Evolutionary conservation across 768 basidiomycete genomes (phyloP).

Genomic region (Roridomyces roridus): DNA sequence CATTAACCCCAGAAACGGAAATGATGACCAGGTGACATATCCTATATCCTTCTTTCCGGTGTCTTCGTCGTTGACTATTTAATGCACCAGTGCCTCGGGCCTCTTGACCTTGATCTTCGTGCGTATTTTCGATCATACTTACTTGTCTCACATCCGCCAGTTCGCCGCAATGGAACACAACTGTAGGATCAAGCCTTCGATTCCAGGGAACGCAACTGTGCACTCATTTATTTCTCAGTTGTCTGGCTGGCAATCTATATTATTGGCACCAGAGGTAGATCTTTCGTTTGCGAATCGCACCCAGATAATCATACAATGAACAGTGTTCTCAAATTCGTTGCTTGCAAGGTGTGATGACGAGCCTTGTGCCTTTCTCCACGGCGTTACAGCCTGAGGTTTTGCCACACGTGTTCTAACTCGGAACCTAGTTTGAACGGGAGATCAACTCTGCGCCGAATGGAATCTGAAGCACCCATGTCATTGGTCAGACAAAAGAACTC

Average conservation of each 20-base stretch:
- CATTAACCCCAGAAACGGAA: neutral
- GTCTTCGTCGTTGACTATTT: neutral
- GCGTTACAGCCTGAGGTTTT: no score
- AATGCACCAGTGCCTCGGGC: neutral
- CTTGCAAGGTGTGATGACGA: constrained; percentile 1
- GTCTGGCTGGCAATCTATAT: neutral
- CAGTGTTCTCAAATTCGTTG: constrained; percentile 6
- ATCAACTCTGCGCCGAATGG: no score
- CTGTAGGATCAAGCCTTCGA: neutral
- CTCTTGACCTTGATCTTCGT: neutral
- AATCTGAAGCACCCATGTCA: no score
- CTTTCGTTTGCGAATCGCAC: no score
- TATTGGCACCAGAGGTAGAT: neutral
- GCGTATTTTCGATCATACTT: neutral
- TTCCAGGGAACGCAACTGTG: no score
- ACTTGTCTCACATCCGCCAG: neutral
- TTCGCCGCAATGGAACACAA: neutral
- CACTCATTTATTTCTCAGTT: neutral
- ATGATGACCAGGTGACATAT: neutral
- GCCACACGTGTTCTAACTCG: no score
- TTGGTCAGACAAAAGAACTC: no score
- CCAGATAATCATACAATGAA: neutral
- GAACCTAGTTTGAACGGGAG: no score
- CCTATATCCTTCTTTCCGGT: no score
- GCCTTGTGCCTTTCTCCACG: no score